Conservation (phyloP, 2,329 filamentous ascomycete species). For the Thelonectria discophora region DNA sequence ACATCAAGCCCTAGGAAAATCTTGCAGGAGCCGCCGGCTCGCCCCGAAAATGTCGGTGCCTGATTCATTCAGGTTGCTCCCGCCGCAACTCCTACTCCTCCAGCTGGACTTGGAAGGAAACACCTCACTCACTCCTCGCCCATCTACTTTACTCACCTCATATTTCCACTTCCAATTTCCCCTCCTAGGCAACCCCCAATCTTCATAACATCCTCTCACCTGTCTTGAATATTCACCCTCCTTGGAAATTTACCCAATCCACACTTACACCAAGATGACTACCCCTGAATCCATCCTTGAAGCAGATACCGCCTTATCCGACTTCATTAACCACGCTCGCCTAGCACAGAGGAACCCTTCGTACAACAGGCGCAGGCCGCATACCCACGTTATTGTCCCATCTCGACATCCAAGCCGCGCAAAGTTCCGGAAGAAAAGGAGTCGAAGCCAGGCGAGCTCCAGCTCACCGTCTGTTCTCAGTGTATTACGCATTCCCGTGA, state of each 20-base stretch:
- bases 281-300: conserved; percentile 42
- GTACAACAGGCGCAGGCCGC: conserved; percentile 33
- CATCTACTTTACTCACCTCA: neutral
- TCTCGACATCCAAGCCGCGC: conserved; percentile 39
- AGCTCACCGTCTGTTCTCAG: neutral
- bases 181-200: neutral
- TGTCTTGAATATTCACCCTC: conserved; percentile 39
- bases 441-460: neutral
- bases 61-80: conserved; percentile 10
- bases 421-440: conserved; percentile 28
- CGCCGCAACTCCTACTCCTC: neutral
- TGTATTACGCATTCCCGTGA: neutral
- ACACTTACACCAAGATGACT: conserved; percentile 39
- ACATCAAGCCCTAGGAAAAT: conserved; percentile 62
- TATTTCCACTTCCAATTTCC: neutral
- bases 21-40: too few species aligned
- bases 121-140: neutral
- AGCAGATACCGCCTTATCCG: conserved; percentile 32
- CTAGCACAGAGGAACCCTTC: conserved; percentile 26
- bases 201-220: conserved; percentile 7
- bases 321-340: conserved; percentile 25
- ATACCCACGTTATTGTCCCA: conserved; percentile 41
- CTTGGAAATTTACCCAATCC: conserved; percentile 28
- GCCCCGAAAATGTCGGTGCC: neutral
- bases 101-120: conserved; percentile 4